Percentiles rank a stretch among this genome's conserved stretches.
phyloP scores from a whole-genome alignment of 441 rosid genomes.

The Bruguiera hainesii region DNA sequence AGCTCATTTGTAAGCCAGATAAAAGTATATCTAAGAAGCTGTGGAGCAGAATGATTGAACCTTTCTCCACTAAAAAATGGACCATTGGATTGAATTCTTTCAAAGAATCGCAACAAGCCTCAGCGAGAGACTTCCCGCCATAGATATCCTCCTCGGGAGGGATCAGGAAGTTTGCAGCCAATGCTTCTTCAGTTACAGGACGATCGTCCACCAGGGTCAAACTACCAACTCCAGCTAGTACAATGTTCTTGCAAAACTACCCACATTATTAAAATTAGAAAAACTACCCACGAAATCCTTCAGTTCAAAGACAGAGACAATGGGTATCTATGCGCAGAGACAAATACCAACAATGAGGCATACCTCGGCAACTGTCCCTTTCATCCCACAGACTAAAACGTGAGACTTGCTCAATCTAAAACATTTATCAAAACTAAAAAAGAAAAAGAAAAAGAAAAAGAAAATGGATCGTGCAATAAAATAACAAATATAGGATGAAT shows the following conservation, averaged over 20 bases:
- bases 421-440: slow-evolving; percentile 9
- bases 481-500: background rate
- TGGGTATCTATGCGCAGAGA: background rate
- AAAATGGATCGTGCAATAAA: background rate
- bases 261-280: slow-evolving; percentile 1
- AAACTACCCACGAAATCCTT: background rate
- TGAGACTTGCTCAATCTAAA: slow-evolving; percentile 73
- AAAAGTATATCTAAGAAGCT: background rate
- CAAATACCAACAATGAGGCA: background rate
- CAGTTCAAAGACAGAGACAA: background rate
- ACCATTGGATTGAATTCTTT: slow-evolving; percentile 88
- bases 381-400: slow-evolving; percentile 66
- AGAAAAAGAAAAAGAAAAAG: background rate
- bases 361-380: slow-evolving; percentile 82
- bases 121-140: slow-evolving; percentile 48
- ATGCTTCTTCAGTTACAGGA: slow-evolving; percentile 49
- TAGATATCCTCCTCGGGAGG: slow-evolving; percentile 40
- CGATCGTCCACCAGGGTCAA: slow-evolving; percentile 75
- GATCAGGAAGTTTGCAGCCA: slow-evolving; percentile 58
- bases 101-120: slow-evolving; percentile 54
- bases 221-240: slow-evolving; percentile 85
- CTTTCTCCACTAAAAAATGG: slow-evolving; percentile 65
- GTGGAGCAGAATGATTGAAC: slow-evolving; percentile 25
- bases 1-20: background rate
- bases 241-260: slow-evolving; percentile 93